phyloP scores from a whole-genome alignment of 208 protist species.

The Angomonas deanei region DNA sequence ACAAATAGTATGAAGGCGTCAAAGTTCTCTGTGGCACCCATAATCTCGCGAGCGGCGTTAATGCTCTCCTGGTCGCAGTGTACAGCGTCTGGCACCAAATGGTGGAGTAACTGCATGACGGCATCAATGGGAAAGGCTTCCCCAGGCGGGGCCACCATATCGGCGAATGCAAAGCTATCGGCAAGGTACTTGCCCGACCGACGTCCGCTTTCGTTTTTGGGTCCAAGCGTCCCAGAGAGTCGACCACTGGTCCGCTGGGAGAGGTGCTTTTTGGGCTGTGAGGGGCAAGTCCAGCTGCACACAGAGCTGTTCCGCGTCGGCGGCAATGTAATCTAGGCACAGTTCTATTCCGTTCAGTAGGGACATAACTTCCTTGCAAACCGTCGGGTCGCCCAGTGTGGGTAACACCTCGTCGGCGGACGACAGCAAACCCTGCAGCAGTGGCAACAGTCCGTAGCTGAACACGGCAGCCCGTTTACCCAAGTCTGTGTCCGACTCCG shows the following conservation, averaged over 20 bases:
- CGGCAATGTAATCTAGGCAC: constrained; percentile 72
- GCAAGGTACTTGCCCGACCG: neutral
- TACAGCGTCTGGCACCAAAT: neutral
- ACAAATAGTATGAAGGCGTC: constrained; percentile 29
- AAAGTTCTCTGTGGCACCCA: constrained; percentile 22
- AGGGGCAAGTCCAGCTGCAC: neutral
- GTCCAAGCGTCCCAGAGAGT: neutral
- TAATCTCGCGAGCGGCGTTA: constrained; percentile 21
- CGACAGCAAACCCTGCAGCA: constrained; percentile 72
- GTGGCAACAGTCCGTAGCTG: constrained; percentile 59
- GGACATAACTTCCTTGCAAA: constrained; percentile 58
- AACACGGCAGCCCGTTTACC: constrained; percentile 52
- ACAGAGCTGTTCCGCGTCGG: constrained; percentile 25
- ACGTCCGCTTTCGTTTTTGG: neutral
- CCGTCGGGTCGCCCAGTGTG: constrained; percentile 34
- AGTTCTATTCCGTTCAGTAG: constrained; percentile 64
- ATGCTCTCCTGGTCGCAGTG: constrained; percentile 18
- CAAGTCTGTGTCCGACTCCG: constrained; percentile 27
- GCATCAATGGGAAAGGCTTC: neutral
- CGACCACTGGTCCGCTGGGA: neutral
- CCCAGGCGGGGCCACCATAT: neutral
- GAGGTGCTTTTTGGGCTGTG: neutral
- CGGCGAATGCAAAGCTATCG: neutral
- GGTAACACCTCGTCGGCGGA: constrained; percentile 70
- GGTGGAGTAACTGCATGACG: neutral